Base-by-base conservation (phyloP, 164 flowering plant genomes). In the Vitis amurensis region DNA sequence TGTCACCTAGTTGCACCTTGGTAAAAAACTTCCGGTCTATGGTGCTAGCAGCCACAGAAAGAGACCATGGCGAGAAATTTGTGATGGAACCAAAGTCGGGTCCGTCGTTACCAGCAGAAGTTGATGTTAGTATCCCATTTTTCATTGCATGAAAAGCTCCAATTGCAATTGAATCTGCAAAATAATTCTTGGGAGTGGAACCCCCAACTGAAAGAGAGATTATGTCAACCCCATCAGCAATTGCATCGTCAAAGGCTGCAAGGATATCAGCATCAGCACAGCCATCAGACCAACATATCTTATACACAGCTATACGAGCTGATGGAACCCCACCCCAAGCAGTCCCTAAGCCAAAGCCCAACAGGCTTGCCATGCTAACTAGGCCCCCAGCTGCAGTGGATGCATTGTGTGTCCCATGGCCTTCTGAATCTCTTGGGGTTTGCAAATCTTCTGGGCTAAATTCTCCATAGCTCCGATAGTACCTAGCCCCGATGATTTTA, bases 351-450 rank as follows among this genome's bases (percentile, higher is more conserved):
- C 70, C 88, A 11, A 83, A 27, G 1, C 86, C 90, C 2, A 19
- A 59, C 15, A 84, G 50, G 59, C 79, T 81, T 8, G 85, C 85
- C 30, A 11, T 37, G 14, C 17, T 51, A 4, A 87, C 88, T 44
- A 14, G 0, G 37, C 61, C 68, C 0, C 88, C 91, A 1, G 88
- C 89, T 17, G 72, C 88, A 6, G 83, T 87, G 1, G 90, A 87
- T n/a, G 91, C 77, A 9, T 83, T 79, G 68, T 85, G 90, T 3
- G 81, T 77, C 2, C 93, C 91, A 68, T 88, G 91, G 11, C 90
- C 88, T 0, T 17, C 10, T 0, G 69, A 12, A 64, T 87, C 93
- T 69, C 84, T 79, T 0, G 88, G 80, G 0, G 86, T 70, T 1
- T 13, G 44, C 0, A 56, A 4, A 1, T 76, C 74, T 0, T 8